phyloP scores from a whole-genome alignment of 345 rosid genomes.

The Pseudoturritis turrita region DNA sequence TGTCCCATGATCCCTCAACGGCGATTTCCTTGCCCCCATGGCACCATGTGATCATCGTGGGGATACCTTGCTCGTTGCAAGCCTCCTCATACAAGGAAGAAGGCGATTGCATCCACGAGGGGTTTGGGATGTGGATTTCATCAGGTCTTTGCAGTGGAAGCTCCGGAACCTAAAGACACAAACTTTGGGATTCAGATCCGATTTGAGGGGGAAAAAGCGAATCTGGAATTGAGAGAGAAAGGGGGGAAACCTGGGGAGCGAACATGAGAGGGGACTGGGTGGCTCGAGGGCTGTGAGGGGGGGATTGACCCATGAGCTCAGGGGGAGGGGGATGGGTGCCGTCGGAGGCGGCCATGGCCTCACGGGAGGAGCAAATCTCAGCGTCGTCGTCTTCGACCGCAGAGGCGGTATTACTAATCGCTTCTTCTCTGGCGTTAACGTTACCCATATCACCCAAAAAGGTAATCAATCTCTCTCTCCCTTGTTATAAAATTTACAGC shows the following conservation, averaged over 20 bases:
- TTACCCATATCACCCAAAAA: constrained; percentile 57
- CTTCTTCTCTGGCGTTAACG: constrained; percentile 89
- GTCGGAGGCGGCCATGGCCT: constrained; percentile 41
- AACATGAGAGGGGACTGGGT: constrained; percentile 87
- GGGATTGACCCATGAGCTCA: constrained; percentile 83
- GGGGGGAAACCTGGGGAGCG: constrained; percentile 72
- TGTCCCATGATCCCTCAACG: constrained; percentile 98
- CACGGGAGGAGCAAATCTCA: constrained; percentile 44
- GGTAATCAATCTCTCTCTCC: neutral
- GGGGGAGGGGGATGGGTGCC: constrained; percentile 30
- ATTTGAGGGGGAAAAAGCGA: neutral
- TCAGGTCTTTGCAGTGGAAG: constrained; percentile 87
- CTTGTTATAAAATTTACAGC: neutral
- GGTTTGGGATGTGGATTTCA: constrained; percentile 70
- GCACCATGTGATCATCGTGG: constrained; percentile 93
- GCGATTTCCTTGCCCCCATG: constrained; percentile 79
- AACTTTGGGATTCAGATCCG: constrained; percentile 6
- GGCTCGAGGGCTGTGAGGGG: constrained; percentile 86
- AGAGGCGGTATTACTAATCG: constrained; percentile 50
- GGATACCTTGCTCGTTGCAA: constrained; percentile 67
- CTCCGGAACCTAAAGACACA: constrained; percentile 60
- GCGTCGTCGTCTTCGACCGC: constrained; percentile 50
- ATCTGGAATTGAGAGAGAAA: neutral
- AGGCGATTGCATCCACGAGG: constrained; percentile 51
- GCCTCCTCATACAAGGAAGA: constrained; percentile 51